Evolutionary conservation across 495 filamentous ascomycete species (phyloP).

Genomic region (Trichocladium uniseriatum): DNA sequence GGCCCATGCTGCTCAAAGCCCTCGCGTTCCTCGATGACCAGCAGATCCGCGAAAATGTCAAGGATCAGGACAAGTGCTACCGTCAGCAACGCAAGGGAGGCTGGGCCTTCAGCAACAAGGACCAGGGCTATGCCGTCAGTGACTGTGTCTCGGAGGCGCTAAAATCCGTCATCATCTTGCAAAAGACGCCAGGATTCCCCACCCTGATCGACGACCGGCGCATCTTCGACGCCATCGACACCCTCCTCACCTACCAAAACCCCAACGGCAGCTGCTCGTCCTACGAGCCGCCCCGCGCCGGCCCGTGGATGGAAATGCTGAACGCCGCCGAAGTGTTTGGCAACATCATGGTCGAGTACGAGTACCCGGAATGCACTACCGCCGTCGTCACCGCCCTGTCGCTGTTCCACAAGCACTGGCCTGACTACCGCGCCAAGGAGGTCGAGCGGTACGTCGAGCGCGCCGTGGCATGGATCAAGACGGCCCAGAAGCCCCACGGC

Average conservation of each 20-base stretch:
- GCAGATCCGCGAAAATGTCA: conserved; percentile 78
- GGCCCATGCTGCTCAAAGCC: conserved; percentile 73
- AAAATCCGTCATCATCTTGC: conserved; percentile 77
- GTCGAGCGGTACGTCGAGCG: conserved; percentile 60
- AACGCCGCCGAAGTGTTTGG: conserved; percentile 98
- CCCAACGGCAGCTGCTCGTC: conserved; percentile 77
- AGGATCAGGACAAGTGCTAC: conserved; percentile 72
- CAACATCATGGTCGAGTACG: conserved; percentile 95
- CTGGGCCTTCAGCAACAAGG: conserved; percentile 88
- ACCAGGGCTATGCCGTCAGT: conserved; percentile 89
- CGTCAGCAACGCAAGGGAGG: conserved; percentile 87
- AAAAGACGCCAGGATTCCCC: conserved; percentile 69
- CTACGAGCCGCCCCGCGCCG: conserved; percentile 76
- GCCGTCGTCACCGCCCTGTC: conserved; percentile 85
- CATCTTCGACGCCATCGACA: conserved; percentile 80
- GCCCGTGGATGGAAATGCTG: conserved; percentile 66
- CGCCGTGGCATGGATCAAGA: conserved; percentile 73
- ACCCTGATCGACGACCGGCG: conserved; percentile 62
- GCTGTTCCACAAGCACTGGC: conserved; percentile 72
- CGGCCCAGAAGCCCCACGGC: conserved; percentile 68
- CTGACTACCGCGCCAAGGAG: conserved; percentile 65
- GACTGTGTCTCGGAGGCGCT: conserved; percentile 90
- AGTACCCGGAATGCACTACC: conserved; percentile 95
- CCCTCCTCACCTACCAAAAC: conserved; percentile 88
- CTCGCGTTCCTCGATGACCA: conserved; percentile 83